Conservation (phyloP, 129 eudicot genomes). For the Mikania micrantha region DNA sequence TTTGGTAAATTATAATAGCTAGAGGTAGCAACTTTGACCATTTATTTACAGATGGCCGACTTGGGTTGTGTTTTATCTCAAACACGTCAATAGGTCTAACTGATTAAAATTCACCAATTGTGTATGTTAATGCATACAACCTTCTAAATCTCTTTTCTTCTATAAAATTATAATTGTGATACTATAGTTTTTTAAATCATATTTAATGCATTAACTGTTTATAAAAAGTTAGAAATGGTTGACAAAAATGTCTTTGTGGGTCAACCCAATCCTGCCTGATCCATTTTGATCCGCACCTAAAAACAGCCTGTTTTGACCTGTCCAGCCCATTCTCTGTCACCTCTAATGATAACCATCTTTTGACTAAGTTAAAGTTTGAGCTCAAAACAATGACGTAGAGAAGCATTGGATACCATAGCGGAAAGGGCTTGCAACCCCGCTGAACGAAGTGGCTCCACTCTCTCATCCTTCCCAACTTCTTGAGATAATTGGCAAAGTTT, state of each 20-base stretch:
- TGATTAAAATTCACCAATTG: not conserved
- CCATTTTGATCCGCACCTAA: not conserved
- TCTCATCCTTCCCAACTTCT: conserved; percentile 58
- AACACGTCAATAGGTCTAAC: not conserved
- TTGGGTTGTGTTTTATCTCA: not conserved
- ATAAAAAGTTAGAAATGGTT: not conserved
- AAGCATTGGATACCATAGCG: conserved; percentile 35
- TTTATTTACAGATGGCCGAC: not conserved
- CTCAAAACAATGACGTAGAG: not conserved
- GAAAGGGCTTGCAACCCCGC: conserved; percentile 71
- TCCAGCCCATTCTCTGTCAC: not conserved
- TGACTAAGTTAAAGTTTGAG: not conserved
- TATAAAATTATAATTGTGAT: not conserved
- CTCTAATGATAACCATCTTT: not conserved
- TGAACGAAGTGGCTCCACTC: conserved; percentile 44
- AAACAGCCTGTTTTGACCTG: not conserved
- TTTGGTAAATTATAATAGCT: not conserved
- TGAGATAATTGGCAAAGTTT: conserved; percentile 65
- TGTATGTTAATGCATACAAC: not conserved
- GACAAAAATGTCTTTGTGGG: not conserved
- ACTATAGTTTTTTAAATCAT: not conserved
- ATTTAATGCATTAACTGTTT: not conserved
- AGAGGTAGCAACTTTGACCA: not conserved
- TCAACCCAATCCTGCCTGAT: not conserved
- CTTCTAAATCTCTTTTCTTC: not conserved